Percentiles rank a stretch among this genome's conserved stretches.
Conservation (phyloP, 148 eudicot genomes). For the Heliamphora exappendiculata region DNA sequence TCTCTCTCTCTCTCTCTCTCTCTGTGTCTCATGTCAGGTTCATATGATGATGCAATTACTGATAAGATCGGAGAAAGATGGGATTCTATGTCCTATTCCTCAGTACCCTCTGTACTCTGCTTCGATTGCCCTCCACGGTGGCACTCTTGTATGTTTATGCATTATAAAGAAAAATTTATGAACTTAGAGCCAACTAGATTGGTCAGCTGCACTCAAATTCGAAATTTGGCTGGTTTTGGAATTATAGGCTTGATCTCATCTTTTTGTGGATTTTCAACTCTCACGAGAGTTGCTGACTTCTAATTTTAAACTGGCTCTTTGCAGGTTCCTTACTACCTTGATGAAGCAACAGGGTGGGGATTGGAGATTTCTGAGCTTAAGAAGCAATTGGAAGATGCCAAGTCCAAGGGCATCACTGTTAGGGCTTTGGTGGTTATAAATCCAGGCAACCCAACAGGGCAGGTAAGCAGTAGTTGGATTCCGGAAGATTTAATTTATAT, state of each 20-base stretch:
- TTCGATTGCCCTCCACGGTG: slow-evolving; percentile 95
- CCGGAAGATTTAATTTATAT: background rate
- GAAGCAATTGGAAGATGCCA: slow-evolving; percentile 69
- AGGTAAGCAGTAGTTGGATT: slow-evolving; percentile 36
- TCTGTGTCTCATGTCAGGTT: slow-evolving; percentile 36
- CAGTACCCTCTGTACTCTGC: slow-evolving; percentile 97
- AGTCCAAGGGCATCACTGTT: slow-evolving; percentile 64
- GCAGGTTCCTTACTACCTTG: slow-evolving; percentile 91
- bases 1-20: no score
- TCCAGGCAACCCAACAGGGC: slow-evolving; percentile 98
- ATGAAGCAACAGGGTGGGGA: slow-evolving; percentile 94
- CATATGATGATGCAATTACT: slow-evolving; percentile 98
- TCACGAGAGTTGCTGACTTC: background rate
- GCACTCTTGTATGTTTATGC: slow-evolving; percentile 64
- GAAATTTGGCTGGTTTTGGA: background rate
- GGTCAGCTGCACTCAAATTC: background rate
- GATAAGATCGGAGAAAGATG: slow-evolving; percentile 81
- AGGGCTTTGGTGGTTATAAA: slow-evolving; percentile 95
- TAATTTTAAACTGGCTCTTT: slow-evolving; percentile 2
- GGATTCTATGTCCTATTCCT: slow-evolving; percentile 90
- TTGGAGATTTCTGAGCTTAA: slow-evolving; percentile 74
- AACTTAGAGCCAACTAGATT: background rate
- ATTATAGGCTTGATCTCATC: background rate
- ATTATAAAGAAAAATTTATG: background rate
- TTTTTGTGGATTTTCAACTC: background rate